These are phyloP conservation scores for Quambalaria eucalypti DNA, from an alignment of 1,284 basidiomycete genomes.

Conservation along the genomic window DNA sequence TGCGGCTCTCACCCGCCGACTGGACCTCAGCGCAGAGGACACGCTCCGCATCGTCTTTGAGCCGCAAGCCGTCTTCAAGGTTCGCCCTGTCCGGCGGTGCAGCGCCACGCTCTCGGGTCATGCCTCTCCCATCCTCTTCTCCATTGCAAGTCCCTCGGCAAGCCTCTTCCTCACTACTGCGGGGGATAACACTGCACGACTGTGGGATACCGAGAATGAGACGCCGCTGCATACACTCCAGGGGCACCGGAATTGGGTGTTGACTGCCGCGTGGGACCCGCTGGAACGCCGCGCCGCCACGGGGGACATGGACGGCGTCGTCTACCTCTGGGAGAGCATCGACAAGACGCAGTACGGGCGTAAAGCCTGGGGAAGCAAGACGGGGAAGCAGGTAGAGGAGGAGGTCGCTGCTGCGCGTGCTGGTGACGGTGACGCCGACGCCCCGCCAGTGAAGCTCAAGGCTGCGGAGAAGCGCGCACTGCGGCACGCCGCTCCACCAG, in stretches of 20 bases:
- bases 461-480: constrained; percentile 32
- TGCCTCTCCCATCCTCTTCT: constrained; percentile 84
- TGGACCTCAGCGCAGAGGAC: constrained; percentile 41
- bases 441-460: constrained; percentile 21
- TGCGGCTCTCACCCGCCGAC: constrained; percentile 25
- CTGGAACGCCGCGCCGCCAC: constrained; percentile 81
- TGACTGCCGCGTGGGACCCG: constrained; percentile 94
- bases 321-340: constrained; percentile 42
- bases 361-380: constrained; percentile 29
- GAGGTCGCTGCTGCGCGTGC: constrained; percentile 12
- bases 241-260: constrained; percentile 89
- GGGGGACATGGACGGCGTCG: constrained; percentile 49
- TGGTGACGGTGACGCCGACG: constrained; percentile 4
- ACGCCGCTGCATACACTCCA: constrained; percentile 76
- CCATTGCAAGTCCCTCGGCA: constrained; percentile 88
- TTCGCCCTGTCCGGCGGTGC: constrained; percentile 83
- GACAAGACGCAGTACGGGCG: constrained; percentile 21
- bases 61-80: constrained; percentile 90
- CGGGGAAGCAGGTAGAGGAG: constrained; percentile 30
- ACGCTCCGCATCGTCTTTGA: constrained; percentile 43
- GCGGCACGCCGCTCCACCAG: constrained; percentile 32
- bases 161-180: constrained; percentile 84
- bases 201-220: constrained; percentile 93
- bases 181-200: constrained; percentile 80
- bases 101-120: constrained; percentile 86